Conservation (phyloP, 257 asterid species). For the Rauvolfia tetraphylla region DNA sequence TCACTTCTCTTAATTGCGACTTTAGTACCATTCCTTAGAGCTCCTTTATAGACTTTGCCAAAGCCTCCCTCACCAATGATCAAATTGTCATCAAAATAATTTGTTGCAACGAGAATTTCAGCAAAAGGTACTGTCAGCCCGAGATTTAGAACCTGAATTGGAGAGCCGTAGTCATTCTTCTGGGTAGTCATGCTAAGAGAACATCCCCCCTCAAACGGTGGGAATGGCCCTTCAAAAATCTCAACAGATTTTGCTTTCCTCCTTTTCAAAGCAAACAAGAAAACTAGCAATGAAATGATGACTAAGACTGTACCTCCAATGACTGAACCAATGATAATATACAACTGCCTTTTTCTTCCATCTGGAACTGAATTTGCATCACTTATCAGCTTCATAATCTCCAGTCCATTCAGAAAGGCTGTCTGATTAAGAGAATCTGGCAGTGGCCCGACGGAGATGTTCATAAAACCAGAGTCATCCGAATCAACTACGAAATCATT, state of each 20-base stretch:
- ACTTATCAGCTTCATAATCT: constrained; percentile 50
- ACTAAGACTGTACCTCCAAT: constrained; percentile 35
- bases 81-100: constrained; percentile 28
- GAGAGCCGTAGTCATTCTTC: constrained; percentile 22
- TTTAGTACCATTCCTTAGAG: constrained; percentile 36
- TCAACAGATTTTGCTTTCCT: constrained; percentile 25
- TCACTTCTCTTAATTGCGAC: constrained; percentile 67
- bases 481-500: constrained; percentile 35
- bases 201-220: constrained; percentile 25
- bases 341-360: not conserved
- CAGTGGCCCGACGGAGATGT: constrained; percentile 34
- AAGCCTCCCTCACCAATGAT: constrained; percentile 64
- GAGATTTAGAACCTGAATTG: constrained; percentile 36
- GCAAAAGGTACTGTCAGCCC: constrained; percentile 42
- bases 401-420: constrained; percentile 55
- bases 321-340: constrained; percentile 27
- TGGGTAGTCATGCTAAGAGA: constrained; percentile 28
- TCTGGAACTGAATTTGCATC: not conserved
- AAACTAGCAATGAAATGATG: not conserved
- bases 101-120: constrained; percentile 43
- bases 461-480: constrained; percentile 44
- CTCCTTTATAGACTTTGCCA: constrained; percentile 60
- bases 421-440: not conserved
- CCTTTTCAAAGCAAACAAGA: constrained; percentile 22
- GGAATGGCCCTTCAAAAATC: constrained; percentile 23